Evolutionary conservation across 768 basidiomycete species (phyloP).

Genomic region (Daedaleopsis nitida): DNA sequence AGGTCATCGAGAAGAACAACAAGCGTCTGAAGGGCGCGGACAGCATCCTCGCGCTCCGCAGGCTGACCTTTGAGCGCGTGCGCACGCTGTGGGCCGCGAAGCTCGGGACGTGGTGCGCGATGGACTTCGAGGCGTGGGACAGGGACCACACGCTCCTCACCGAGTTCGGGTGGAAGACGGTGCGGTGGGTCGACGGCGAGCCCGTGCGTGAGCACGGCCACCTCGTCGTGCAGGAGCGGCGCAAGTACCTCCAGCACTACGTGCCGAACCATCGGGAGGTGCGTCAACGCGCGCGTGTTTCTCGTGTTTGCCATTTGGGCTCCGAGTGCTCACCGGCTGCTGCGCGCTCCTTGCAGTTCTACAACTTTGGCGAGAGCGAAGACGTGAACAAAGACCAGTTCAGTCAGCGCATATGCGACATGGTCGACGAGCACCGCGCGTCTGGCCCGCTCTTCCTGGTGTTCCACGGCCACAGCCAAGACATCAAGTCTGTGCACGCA

Average conservation of each 20-base stretch:
- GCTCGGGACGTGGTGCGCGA: slow-evolving; percentile 70
- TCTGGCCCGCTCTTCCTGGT: slow-evolving; percentile 73
- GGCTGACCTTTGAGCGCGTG: slow-evolving; percentile 67
- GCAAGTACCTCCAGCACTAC: slow-evolving; percentile 60
- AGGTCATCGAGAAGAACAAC: slow-evolving; percentile 83
- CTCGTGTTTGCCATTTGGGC: not conserved
- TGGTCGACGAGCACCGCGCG: slow-evolving; percentile 42
- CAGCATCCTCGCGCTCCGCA: slow-evolving; percentile 53
- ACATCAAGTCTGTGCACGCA: slow-evolving; percentile 73
- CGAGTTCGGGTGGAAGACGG: slow-evolving; percentile 78
- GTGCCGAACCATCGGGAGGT: slow-evolving; percentile 57
- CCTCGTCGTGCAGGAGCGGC: slow-evolving; percentile 67
- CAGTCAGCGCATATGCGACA: slow-evolving; percentile 49
- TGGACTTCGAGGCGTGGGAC: slow-evolving; percentile 89
- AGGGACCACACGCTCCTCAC: slow-evolving; percentile 69
- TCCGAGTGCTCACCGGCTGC: not conserved
- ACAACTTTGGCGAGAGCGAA: slow-evolving; percentile 65
- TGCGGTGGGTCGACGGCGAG: slow-evolving; percentile 56
- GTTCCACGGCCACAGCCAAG: slow-evolving; percentile 78
- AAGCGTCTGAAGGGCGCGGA: slow-evolving; percentile 71
- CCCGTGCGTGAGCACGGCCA: slow-evolving; percentile 65
- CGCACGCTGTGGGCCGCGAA: slow-evolving; percentile 64
- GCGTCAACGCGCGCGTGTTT: not conserved
- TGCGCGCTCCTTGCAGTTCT: slow-evolving; percentile 45
- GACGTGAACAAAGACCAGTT: slow-evolving; percentile 52